phyloP scores from a whole-genome alignment of 139 green algal species.

The Closterium sp. region DNA sequence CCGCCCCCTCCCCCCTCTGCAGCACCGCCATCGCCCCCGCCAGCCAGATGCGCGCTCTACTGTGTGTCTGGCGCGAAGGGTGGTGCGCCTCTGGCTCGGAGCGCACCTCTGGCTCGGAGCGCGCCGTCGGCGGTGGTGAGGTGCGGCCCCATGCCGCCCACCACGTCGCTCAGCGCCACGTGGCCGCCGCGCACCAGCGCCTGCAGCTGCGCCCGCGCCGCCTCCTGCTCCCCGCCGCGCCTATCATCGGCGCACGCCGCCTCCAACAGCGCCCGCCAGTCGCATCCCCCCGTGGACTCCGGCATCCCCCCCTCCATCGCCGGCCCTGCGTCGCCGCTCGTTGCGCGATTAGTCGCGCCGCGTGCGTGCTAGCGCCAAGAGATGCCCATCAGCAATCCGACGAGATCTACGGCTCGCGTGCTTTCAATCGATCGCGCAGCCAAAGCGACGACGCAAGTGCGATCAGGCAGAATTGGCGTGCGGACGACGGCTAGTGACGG shows the following conservation, averaged over 20 bases:
- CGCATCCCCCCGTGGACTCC: background rate
- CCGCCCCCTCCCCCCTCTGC: background rate
- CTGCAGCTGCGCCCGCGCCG: background rate
- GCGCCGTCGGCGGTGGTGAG: background rate
- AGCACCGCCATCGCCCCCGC: constrained; percentile 12
- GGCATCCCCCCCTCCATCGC: background rate
- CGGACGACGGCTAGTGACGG: too few relatives aligned
- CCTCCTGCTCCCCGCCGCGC: background rate
- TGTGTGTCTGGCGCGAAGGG: too few relatives aligned
- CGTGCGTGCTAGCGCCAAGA: too few relatives aligned
- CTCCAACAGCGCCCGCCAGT: background rate
- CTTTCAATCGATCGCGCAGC: too few relatives aligned
- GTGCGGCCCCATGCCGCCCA: background rate
- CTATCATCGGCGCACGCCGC: background rate
- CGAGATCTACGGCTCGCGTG: too few relatives aligned
- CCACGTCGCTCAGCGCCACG: background rate
- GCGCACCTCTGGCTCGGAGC: background rate
- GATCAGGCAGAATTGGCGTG: too few relatives aligned
- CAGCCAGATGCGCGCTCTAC: too few relatives aligned
- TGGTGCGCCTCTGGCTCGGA: too few relatives aligned
- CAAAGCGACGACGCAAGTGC: too few relatives aligned
- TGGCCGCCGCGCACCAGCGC: background rate
- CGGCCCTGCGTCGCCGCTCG: background rate
- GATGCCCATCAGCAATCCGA: too few relatives aligned
- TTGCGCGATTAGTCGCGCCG: background rate